phyloP scores from a whole-genome alignment of 768 basidiomycete species.

The Suillus subaureus region DNA sequence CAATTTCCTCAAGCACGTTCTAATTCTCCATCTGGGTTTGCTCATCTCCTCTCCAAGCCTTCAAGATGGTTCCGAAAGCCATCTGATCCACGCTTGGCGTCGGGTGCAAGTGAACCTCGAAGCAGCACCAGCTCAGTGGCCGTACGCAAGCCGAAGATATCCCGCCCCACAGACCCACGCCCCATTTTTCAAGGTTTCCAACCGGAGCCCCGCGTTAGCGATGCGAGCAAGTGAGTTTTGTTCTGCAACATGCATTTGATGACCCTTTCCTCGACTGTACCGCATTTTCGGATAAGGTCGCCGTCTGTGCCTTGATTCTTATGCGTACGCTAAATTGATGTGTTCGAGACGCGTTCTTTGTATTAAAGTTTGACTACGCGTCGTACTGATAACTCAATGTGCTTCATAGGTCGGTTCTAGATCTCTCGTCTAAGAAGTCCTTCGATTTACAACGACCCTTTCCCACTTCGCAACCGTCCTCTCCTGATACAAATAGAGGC shows the following conservation, averaged over 20 bases:
- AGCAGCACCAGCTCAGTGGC: slow-evolving; percentile 46
- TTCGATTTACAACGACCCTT: slow-evolving; percentile 41
- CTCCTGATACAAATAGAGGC: slow-evolving; percentile 34
- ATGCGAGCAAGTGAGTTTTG: slow-evolving; percentile 54
- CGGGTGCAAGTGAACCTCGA: slow-evolving; percentile 47
- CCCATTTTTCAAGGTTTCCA: slow-evolving; percentile 57
- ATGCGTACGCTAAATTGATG: slow-evolving; percentile 1
- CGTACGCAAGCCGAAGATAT: slow-evolving; percentile 74
- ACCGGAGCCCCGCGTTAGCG: slow-evolving; percentile 49
- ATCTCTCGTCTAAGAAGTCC: slow-evolving; percentile 55
- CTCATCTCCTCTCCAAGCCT: slow-evolving; percentile 66
- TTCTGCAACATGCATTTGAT: neutral
- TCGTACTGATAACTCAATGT: slow-evolving; percentile 24
- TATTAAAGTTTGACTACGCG: neutral
- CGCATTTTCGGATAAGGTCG: neutral
- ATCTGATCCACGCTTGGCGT: slow-evolving; percentile 50
- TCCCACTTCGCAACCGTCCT: slow-evolving; percentile 32
- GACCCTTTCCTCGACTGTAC: neutral
- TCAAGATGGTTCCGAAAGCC: slow-evolving; percentile 75
- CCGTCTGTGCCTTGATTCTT: slow-evolving; percentile 6
- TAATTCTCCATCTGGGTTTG: slow-evolving; percentile 63
- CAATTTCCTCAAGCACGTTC: slow-evolving; percentile 53
- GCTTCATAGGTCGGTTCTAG: slow-evolving; percentile 60
- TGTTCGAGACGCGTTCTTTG: slow-evolving; percentile 2
- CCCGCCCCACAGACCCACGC: slow-evolving; percentile 80